phyloP scores from a whole-genome alignment of 2,329 filamentous ascomycete genomes.

The Allantophomopsis cytisporea region DNA sequence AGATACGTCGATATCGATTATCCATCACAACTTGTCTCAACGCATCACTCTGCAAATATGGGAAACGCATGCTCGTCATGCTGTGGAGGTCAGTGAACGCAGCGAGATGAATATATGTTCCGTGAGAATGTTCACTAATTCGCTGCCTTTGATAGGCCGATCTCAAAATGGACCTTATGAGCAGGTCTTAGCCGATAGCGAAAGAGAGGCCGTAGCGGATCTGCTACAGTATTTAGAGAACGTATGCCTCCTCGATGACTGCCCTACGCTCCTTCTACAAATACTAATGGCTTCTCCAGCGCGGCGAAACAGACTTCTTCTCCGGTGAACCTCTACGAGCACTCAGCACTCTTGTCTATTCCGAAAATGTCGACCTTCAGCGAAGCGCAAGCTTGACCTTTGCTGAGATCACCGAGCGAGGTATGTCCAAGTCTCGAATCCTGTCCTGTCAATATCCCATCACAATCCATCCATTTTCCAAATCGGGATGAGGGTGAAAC shows the following conservation, averaged over 20 bases:
- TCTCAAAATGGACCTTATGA: conserved; percentile 74
- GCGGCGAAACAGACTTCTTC: conserved; percentile 97
- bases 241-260: conserved; percentile 31
- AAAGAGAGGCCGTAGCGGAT: conserved; percentile 93
- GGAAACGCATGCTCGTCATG: conserved; percentile 44
- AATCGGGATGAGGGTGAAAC: no score
- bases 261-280: not conserved
- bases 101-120: not conserved
- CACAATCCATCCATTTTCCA: no score
- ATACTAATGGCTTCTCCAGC: conserved; percentile 26
- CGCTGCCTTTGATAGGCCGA: conserved; percentile 36
- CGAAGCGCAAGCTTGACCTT: conserved; percentile 96
- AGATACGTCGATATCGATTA: conserved; percentile 4
- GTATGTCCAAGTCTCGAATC: conserved; percentile 33
- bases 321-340: conserved; percentile 87
- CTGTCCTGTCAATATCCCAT: no score
- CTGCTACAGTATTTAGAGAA: conserved; percentile 93
- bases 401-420: conserved; percentile 96
- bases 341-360: conserved; percentile 91
- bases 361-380: conserved; percentile 96
- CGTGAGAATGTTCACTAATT: not conserved
- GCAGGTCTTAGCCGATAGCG: conserved; percentile 83
- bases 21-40: conserved; percentile 9
- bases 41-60: not conserved
- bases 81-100: conserved; percentile 34